Conservation (phyloP, 148 eudicot species). For the Oxyria digyna region DNA sequence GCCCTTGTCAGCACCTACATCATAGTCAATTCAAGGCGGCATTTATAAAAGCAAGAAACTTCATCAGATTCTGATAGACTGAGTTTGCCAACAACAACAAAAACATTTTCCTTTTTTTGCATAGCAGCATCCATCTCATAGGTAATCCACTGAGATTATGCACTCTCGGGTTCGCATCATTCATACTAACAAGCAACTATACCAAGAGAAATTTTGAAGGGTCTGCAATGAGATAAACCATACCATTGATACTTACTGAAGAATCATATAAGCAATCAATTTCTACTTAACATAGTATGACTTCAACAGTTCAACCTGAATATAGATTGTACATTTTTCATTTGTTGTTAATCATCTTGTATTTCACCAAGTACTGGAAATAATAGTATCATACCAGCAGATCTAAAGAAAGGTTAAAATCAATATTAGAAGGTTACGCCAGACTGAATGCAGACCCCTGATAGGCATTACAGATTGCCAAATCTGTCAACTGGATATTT, state of each 20-base stretch:
- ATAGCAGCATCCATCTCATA: neutral
- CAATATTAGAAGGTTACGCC: neutral
- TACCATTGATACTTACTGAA: neutral
- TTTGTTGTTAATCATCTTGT: neutral
- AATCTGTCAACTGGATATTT: neutral
- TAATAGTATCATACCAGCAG: neutral
- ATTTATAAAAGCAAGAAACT: neutral
- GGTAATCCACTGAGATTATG: neutral
- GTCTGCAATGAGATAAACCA: neutral
- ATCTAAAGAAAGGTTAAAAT: neutral
- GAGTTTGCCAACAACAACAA: neutral
- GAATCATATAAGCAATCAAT: neutral
- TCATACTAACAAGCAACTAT: too few relatives aligned
- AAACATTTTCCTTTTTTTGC: neutral
- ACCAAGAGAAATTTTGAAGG: neutral
- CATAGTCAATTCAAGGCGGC: neutral
- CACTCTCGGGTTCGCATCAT: neutral
- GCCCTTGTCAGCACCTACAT: slow-evolving; percentile 85
- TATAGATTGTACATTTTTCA: neutral
- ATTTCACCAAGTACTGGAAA: neutral
- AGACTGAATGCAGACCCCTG: neutral
- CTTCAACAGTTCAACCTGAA: neutral
- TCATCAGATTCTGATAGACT: neutral
- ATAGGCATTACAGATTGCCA: neutral
- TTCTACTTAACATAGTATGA: neutral